A percentile compares a stretch with the other conserved stretches of the same genome.
Conservation (phyloP, 106 monocot genomes). For the Acorus calamus region DNA sequence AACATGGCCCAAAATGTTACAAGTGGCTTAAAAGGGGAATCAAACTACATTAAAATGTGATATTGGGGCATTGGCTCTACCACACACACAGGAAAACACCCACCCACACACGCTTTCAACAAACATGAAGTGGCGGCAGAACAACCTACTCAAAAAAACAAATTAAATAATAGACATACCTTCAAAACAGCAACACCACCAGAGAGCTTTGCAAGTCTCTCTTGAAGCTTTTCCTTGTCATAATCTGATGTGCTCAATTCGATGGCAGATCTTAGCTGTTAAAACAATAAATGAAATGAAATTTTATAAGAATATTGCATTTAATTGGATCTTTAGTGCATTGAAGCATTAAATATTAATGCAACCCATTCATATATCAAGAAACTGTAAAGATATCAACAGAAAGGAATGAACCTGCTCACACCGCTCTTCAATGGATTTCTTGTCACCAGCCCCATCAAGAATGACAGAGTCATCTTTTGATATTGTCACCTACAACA, state of each 20-base stretch:
- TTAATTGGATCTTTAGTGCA: no score
- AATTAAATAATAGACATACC: conserved; percentile 15
- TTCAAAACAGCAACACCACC: conserved; percentile 72
- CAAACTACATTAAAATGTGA: no score
- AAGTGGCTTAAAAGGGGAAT: no score
- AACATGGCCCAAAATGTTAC: background rate
- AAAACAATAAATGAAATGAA: background rate
- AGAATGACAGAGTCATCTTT: no score
- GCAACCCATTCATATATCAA: no score
- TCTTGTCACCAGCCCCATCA: no score
- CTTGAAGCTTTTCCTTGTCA: conserved; percentile 64
- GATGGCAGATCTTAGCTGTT: conserved; percentile 52
- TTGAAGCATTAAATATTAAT: no score
- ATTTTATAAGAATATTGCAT: no score
- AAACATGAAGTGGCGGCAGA: background rate
- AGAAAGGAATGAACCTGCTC: no score
- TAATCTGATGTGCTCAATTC: conserved; percentile 64
- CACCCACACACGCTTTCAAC: background rate
- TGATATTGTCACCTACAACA: no score
- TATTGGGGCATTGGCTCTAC: background rate
- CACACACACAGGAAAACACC: background rate
- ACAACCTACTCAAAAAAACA: background rate
- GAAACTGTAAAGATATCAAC: no score
- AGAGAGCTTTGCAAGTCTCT: conserved; percentile 64
- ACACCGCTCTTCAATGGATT: no score